A percentile compares a stretch with the other conserved stretches of the same genome.
These are phyloP conservation scores for Ettlia oleoabundans DNA, from an alignment of 139 green algal genomes.

Conservation along the genomic window DNA sequence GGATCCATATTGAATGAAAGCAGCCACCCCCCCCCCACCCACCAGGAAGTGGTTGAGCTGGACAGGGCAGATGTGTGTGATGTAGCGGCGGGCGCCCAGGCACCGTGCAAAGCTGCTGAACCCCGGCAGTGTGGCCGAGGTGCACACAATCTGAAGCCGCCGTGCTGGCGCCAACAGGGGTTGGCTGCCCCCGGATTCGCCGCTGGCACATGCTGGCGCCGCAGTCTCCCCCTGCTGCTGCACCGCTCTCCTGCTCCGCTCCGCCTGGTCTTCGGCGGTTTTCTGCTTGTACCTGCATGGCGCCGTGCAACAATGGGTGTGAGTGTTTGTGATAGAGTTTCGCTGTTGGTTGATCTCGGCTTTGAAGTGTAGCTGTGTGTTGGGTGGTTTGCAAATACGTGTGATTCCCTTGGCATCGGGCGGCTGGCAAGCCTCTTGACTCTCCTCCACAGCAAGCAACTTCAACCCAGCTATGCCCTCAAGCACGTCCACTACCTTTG, in stretches of 20 bases:
- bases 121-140: constrained; percentile 3
- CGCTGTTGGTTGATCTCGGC: no score
- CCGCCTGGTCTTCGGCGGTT: neutral
- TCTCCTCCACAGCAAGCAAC: no score
- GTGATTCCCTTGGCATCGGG: no score
- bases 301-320: neutral
- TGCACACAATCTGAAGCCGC: constrained; percentile 9
- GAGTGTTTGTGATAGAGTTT: neutral
- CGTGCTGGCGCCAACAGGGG: neutral
- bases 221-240: neutral
- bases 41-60: constrained; percentile 11
- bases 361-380: no score
- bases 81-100: neutral
- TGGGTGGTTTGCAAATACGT: no score
- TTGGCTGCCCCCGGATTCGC: no score
- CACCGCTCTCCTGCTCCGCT: neutral
- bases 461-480: no score
- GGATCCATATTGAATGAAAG: no score
- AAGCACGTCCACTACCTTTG: neutral
- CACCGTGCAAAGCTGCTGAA: neutral
- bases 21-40: no score
- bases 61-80: neutral
- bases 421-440: no score
- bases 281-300: neutral
- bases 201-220: neutral